Base-by-base conservation (phyloP, 371 early-diverging fungal species). In the Chytridiales sp. region DNA sequence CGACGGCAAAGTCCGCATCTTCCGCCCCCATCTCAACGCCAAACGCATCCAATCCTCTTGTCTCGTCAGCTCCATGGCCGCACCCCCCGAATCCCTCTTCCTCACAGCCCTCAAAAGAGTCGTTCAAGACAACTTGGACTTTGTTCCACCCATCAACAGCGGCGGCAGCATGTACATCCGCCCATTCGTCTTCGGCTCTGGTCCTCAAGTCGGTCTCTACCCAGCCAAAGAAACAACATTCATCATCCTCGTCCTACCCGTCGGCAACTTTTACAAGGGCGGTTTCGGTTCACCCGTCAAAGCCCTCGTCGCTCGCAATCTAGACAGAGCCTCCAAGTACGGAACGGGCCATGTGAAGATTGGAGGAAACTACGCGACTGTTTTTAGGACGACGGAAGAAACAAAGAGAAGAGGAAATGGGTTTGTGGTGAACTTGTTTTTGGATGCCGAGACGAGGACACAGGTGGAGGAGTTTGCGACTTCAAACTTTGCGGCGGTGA, bases 401-500 rank as follows among this genome's bases (percentile, higher is more conserved):
- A 87, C 87, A 31, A 87, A 85, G 64, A 73, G 81, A 38, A 57
- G 72, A 35, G 61, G 53, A 26, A 51, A 56, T 19, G 91, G 89
- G 13, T 89, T 80, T 65, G 72, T 83, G 26, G 80, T 91, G 59
- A 85, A 85, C 9, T 77, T 91, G 30, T 89, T 87, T 68, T 74
- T 91, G 48, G 91, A 91, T 64, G 61, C 88, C 39, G 77, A 79
- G 64, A 83, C 84, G 0, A 78, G 78, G 65, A 75, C 75, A 8
- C 77, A 82, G 54, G 77, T 91, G 44, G 91, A 91, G 51, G 91
- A 91, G 68, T 91, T 91, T 64, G 84, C 87, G 5, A 88, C 91
- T 3, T 85, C 86, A 62, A 91, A 91, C 71, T 91, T 89, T 77
- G 84, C 85, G n/a, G 91, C 83, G 13, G 60, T 89, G 24, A 61